Evolutionary conservation across 2,329 filamentous ascomycete genomes (phyloP).

Genomic region (Ophiostoma novo-ulmi): DNA sequence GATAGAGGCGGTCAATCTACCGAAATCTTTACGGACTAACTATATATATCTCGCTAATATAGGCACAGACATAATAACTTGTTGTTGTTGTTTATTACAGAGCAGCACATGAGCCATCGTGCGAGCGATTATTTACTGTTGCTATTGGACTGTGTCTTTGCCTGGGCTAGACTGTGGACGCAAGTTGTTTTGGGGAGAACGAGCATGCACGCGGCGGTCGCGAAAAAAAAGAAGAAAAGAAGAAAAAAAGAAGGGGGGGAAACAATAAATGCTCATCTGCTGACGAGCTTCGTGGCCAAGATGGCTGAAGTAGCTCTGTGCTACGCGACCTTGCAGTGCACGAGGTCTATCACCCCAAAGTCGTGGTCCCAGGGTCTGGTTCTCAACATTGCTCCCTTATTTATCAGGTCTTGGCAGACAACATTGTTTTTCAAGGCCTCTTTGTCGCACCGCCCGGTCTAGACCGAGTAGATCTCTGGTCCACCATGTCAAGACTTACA

Average conservation of each 20-base stretch:
- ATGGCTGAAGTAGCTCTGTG: neutral
- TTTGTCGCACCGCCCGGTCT: constrained; percentile 18
- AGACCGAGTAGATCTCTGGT: constrained; percentile 20
- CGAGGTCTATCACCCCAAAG: neutral
- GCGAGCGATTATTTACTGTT: neutral
- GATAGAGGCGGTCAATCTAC: neutral
- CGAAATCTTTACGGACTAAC: too few species aligned
- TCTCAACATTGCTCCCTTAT: neutral
- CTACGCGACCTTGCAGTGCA: neutral
- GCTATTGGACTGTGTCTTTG: neutral
- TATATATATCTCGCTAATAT: too few species aligned
- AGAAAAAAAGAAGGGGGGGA: too few species aligned
- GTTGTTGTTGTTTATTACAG: too few species aligned
- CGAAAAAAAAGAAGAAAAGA: neutral
- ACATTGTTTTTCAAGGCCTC: neutral
- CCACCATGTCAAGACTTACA: constrained; percentile 2
- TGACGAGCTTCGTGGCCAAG: too few species aligned
- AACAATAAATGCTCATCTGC: too few species aligned
- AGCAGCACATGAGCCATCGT: neutral
- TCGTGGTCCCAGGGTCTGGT: neutral
- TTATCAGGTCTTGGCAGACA: constrained; percentile 6
- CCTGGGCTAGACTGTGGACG: neutral
- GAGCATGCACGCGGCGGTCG: neutral
- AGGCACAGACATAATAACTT: too few species aligned
- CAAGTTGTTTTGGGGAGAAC: neutral